phyloP scores from a whole-genome alignment of 176 grass and related monocot species.

The Carex littledalei region DNA sequence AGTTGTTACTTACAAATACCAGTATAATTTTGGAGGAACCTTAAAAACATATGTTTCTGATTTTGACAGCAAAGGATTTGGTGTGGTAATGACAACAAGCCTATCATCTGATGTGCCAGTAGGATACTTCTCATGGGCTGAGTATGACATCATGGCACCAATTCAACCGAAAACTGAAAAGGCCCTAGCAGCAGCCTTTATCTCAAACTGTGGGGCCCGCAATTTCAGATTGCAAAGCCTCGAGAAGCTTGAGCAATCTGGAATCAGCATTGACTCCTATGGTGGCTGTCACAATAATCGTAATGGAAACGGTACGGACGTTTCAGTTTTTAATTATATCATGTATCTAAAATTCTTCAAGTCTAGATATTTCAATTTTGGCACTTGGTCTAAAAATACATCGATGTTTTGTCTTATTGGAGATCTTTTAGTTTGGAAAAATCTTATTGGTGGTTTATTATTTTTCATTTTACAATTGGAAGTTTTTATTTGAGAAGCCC shows the following conservation, averaged over 20 bases:
- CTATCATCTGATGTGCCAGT: conserved; percentile 94
- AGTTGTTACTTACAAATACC: not conserved
- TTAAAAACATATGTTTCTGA: conserved; percentile 1
- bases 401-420: not conserved
- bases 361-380: not conserved
- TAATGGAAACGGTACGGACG: conserved; percentile 65
- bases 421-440: not conserved
- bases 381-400: not conserved
- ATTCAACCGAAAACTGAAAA: conserved; percentile 67
- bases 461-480: not conserved
- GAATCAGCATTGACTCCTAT: conserved; percentile 97
- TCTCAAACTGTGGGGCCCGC: conserved; percentile 91
- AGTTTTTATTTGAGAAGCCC: not conserved
- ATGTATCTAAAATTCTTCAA: not conserved
- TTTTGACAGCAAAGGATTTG: conserved; percentile 68
- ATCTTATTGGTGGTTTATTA: not conserved
- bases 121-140: conserved; percentile 97
- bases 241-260: conserved; percentile 70
- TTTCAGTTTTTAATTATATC: not conserved
- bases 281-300: conserved; percentile 87
- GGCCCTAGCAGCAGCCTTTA: conserved; percentile 85
- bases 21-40: not conserved
- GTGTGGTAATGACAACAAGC: conserved; percentile 93
- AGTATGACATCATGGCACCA: conserved; percentile 95
- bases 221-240: conserved; percentile 97